Percentiles rank a stretch among this genome's conserved stretches.
phyloP scores from a whole-genome alignment of 2,329 filamentous ascomycete species.

The Calycina herbarum region DNA sequence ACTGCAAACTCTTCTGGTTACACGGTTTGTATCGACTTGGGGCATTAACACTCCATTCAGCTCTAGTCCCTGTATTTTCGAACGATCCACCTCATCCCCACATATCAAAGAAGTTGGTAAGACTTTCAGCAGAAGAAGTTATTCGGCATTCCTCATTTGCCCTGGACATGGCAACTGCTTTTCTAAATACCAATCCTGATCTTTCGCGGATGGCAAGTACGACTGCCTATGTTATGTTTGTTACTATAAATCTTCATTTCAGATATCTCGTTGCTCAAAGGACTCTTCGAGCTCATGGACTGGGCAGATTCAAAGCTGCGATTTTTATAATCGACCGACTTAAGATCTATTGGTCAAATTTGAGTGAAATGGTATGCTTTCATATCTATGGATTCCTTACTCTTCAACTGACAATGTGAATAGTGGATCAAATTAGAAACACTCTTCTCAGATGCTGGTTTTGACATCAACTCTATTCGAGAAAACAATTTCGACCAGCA shows the following conservation, averaged over 20 bases:
- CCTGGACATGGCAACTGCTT: slow-evolving; percentile 24
- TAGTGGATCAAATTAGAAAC: slow-evolving; percentile 12
- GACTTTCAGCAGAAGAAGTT: slow-evolving; percentile 20
- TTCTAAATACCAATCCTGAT: slow-evolving; percentile 16
- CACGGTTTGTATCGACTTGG: slow-evolving; percentile 21
- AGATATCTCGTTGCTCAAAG: slow-evolving; percentile 22
- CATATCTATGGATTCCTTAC: background rate
- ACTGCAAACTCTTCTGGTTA: slow-evolving; percentile 18
- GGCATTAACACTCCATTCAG: slow-evolving; percentile 19
- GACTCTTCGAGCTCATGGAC: slow-evolving; percentile 13
- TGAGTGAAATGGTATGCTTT: slow-evolving; percentile 12
- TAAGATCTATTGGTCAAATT: slow-evolving; percentile 20
- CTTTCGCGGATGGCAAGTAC: slow-evolving; percentile 20
- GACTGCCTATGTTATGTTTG: slow-evolving; percentile 21
- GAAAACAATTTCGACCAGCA: background rate
- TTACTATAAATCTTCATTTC: slow-evolving; percentile 21
- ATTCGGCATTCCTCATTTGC: slow-evolving; percentile 18
- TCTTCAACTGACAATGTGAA: background rate
- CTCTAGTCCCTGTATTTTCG: slow-evolving; percentile 24
- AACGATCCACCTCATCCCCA: slow-evolving; percentile 10
- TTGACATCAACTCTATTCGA: slow-evolving; percentile 10
- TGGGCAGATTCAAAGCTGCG: slow-evolving; percentile 21
- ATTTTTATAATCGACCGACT: slow-evolving; percentile 21
- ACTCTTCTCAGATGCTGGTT: slow-evolving; percentile 9
- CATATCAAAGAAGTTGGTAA: slow-evolving; percentile 18